Evolutionary conservation across 192 early-diverging fungal genomes (phyloP), one percentile per base, ranked within the genome.

Genomic region (Gigaspora rosea): DNA sequence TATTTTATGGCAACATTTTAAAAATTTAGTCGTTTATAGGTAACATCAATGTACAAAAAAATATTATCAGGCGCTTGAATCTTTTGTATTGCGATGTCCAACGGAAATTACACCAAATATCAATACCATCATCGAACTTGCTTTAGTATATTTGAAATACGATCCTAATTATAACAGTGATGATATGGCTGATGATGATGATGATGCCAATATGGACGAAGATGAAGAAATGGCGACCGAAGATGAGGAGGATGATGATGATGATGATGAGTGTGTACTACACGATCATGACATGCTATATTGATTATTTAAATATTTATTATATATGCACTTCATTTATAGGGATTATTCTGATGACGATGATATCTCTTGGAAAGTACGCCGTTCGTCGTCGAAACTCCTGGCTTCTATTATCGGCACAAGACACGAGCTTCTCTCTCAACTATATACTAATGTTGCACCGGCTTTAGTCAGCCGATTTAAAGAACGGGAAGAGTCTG

Each of bases 341-440:
- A 90, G 87, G 20, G 92, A 92, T 68, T 94, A 92, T 81, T 93
- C 92, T 8, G 95, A 96, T 70, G 94, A 96, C 56, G 95, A 96
- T 64, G 95, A 96, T 75, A 86, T 96, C 74, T 94, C 93, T 2
- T 96, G 94, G 94, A 96, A 96, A 79, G 95, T 96, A 8, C 91
- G 95, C 61, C 85, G 92, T 13, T 89, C 94, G 3, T 86, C 92
- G n/a, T 86, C 91, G 9, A 94, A 93, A 76, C 75, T 95, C 7
- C 79, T 96, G 1, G 72, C 88, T 4, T 85, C 89, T 12, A 82
- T 90, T 36, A 92, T 96, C 62, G 87, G 82, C 54, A 94, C 94
- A 1, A 90, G 91, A 8, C 86, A 90, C 32, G 92, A 94, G 63
- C 65, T 91, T 47, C 82, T 94, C 9, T 75, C 78, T 57, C 82